Evolutionary conservation across 2,329 filamentous ascomycete genomes (phyloP).

Genomic region (Xylaria multiplex): DNA sequence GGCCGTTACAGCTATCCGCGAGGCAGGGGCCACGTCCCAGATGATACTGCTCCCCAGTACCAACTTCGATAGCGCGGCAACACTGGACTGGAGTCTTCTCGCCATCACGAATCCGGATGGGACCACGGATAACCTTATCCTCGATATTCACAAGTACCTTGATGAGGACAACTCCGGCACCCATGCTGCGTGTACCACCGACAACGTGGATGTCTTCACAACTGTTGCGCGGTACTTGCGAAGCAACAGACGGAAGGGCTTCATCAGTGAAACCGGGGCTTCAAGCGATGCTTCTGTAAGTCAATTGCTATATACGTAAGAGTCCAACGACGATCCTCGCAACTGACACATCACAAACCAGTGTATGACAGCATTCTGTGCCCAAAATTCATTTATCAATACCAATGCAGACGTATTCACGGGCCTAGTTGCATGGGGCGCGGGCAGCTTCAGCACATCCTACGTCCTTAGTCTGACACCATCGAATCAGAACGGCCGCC

Average conservation of each 20-base stretch:
- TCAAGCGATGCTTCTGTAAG: slow-evolving; percentile 55
- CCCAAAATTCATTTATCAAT: slow-evolving; percentile 59
- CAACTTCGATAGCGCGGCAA: slow-evolving; percentile 64
- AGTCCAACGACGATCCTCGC: neutral
- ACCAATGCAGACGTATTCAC: slow-evolving; percentile 59
- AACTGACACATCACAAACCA: slow-evolving; percentile 35
- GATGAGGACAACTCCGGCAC: slow-evolving; percentile 67
- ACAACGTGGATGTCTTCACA: slow-evolving; percentile 62
- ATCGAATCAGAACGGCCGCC: slow-evolving; percentile 44
- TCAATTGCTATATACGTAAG: neutral
- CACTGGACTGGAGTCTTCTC: slow-evolving; percentile 59
- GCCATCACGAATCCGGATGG: slow-evolving; percentile 69
- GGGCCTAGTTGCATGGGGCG: slow-evolving; percentile 59
- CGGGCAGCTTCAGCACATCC: slow-evolving; percentile 55
- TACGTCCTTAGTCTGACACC: slow-evolving; percentile 59
- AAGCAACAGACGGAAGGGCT: slow-evolving; percentile 57
- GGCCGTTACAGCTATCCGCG: slow-evolving; percentile 72
- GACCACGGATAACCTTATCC: slow-evolving; percentile 63
- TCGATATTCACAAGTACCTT: slow-evolving; percentile 71
- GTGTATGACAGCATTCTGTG: slow-evolving; percentile 58
- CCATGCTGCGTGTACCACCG: slow-evolving; percentile 60
- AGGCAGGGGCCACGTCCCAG: slow-evolving; percentile 69
- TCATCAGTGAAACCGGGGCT: slow-evolving; percentile 65
- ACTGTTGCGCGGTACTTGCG: slow-evolving; percentile 60
- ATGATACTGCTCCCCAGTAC: slow-evolving; percentile 73